phyloP scores from a whole-genome alignment of 768 basidiomycete genomes.

The Scleroderma bovista region DNA sequence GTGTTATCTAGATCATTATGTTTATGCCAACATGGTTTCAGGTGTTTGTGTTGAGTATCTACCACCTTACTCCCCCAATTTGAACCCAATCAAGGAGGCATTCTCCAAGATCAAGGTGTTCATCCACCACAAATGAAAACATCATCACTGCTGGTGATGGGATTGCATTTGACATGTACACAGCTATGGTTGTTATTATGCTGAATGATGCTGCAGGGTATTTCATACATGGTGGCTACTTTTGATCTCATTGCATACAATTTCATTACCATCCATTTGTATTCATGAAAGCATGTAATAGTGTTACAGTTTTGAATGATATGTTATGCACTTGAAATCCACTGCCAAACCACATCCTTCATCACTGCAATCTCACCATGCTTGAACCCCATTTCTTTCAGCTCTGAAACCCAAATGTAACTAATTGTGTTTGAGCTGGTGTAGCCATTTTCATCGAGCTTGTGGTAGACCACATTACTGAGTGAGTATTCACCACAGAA shows the following conservation, averaged over 20 bases:
- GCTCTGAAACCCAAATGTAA: background rate
- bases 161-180: conserved; percentile 23
- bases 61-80: background rate
- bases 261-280: no score
- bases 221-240: background rate
- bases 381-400: background rate
- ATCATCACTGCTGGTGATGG: conserved; percentile 2
- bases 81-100: background rate
- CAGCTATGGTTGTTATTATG: conserved; percentile 25
- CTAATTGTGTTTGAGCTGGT: background rate
- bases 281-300: no score
- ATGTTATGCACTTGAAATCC: no score
- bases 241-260: background rate
- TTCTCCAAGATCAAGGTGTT: background rate
- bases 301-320: no score
- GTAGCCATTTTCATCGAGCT: no score
- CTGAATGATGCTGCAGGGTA: conserved; percentile 16
- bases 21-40: background rate
- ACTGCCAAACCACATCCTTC: no score
- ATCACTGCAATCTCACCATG: background rate
- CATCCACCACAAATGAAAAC: conserved; percentile 19
- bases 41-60: background rate
- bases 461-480: no score
- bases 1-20: no score
- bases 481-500: no score